Percentiles rank a stretch among this genome's conserved stretches.
Conservation (phyloP, 306 rosid genomes). For the Cucumis melo region DNA sequence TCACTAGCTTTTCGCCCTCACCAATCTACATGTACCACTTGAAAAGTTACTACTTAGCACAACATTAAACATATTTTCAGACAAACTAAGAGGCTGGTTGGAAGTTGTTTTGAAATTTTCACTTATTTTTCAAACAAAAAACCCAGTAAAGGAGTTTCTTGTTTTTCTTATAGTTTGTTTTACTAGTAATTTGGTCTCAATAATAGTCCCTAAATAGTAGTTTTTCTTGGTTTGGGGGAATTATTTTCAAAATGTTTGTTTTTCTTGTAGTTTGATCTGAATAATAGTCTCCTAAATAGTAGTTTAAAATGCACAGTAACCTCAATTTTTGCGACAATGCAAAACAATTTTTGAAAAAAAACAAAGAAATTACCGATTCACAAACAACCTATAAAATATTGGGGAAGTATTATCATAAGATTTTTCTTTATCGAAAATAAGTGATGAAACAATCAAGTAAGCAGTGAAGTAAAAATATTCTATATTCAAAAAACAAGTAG, state of each 20-base stretch:
- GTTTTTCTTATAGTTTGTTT: neutral
- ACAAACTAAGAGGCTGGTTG: neutral
- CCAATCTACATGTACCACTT: constrained; percentile 54
- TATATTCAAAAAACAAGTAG: constrained; percentile 8
- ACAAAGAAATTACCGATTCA: neutral
- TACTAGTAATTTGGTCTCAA: neutral
- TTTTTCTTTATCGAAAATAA: neutral
- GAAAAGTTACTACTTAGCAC: neutral
- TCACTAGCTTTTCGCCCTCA: constrained; percentile 93
- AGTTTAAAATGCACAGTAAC: neutral
- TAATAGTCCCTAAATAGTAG: neutral
- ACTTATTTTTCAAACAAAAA: neutral
- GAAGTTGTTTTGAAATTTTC: neutral
- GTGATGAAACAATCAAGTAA: neutral
- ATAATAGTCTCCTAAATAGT: neutral
- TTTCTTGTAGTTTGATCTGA: neutral
- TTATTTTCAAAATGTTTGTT: too few species aligned
- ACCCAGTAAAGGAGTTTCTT: neutral
- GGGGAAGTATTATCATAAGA: neutral
- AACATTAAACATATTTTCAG: neutral
- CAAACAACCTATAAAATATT: neutral
- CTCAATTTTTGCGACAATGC: neutral
- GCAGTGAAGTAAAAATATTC: neutral
- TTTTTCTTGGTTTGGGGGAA: neutral
- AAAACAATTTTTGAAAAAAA: neutral